Evolutionary conservation across 345 rosid genomes (phyloP).

Genomic region (Hibiscus trionum): DNA sequence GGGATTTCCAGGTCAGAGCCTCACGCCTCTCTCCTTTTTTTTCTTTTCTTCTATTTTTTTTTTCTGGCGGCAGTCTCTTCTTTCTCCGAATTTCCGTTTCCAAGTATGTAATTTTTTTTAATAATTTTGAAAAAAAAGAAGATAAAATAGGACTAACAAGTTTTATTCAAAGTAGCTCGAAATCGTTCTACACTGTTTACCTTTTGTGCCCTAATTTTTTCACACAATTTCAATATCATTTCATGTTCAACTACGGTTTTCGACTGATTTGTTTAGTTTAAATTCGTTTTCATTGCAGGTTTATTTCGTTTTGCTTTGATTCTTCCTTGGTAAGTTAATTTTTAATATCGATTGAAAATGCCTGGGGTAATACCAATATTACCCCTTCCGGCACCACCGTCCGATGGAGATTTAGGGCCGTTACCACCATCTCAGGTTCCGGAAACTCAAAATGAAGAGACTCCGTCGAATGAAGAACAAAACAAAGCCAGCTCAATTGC

Average conservation of each 20-base stretch:
- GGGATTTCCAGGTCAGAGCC: background rate
- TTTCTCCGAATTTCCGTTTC: background rate
- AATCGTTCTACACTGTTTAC: background rate
- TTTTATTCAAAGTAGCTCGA: background rate
- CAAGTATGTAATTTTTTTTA: background rate
- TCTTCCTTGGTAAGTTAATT: background rate
- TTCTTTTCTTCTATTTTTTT: background rate
- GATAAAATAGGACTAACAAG: background rate
- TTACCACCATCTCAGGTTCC: constrained; percentile 52
- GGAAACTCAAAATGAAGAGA: constrained; percentile 37
- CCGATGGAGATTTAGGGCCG: constrained; percentile 50
- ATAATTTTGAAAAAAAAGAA: background rate
- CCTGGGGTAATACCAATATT: constrained; percentile 42
- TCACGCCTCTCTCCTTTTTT: background rate
- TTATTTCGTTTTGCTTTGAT: constrained; percentile 5
- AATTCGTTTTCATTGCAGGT: constrained; percentile 8
- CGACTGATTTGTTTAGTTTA: background rate
- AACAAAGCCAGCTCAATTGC: constrained; percentile 40
- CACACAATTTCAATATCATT: background rate
- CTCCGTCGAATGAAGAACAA: constrained; percentile 32
- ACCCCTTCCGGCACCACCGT: constrained; percentile 73
- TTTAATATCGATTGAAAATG: constrained; percentile 28
- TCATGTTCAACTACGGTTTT: background rate
- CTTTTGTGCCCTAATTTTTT: background rate
- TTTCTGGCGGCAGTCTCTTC: background rate